Conservation (phyloP, 306 rosid species). For the Cicer judaicum region DNA sequence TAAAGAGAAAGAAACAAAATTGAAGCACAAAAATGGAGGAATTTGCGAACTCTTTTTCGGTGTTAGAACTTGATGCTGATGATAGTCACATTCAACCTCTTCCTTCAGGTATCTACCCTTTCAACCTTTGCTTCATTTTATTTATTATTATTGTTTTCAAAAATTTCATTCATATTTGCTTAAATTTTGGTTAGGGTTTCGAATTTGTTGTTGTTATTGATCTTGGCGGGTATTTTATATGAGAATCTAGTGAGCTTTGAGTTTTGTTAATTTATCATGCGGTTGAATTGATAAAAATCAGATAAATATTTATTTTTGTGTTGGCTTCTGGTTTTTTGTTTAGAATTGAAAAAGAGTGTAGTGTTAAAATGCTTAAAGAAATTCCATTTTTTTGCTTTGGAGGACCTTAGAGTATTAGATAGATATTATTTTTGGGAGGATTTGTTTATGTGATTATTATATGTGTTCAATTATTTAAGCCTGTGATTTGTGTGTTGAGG, state of each 20-base stretch:
- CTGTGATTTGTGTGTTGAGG: not conserved
- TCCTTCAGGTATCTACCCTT: constrained; percentile 23
- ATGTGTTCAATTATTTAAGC: not conserved
- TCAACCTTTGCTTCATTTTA: not conserved
- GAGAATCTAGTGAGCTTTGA: not conserved
- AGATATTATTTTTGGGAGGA: not conserved
- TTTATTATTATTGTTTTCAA: not conserved
- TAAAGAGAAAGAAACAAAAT: constrained; percentile 2
- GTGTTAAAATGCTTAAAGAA: constrained; percentile 12
- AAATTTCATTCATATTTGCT: not conserved
- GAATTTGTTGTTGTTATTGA: constrained; percentile 7
- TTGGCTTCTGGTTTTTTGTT: not conserved
- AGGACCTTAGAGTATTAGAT: constrained; percentile 1
- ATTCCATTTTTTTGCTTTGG: constrained; percentile 20
- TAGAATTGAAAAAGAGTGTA: not conserved
- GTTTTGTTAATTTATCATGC: constrained; percentile 25
- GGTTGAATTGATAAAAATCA: constrained; percentile 9
- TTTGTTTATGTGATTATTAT: constrained; percentile 18
- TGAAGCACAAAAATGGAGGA: constrained; percentile 50
- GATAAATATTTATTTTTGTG: not conserved
- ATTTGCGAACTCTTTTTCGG: constrained; percentile 66
- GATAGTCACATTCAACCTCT: constrained; percentile 46
- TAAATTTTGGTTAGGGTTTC: constrained; percentile 46
- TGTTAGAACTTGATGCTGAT: constrained; percentile 69
- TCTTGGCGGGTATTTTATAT: not conserved